These are phyloP conservation scores for Kazachstania kunashirensis DNA, from an alignment of 805 yeast genomes.

Conservation along the genomic window DNA sequence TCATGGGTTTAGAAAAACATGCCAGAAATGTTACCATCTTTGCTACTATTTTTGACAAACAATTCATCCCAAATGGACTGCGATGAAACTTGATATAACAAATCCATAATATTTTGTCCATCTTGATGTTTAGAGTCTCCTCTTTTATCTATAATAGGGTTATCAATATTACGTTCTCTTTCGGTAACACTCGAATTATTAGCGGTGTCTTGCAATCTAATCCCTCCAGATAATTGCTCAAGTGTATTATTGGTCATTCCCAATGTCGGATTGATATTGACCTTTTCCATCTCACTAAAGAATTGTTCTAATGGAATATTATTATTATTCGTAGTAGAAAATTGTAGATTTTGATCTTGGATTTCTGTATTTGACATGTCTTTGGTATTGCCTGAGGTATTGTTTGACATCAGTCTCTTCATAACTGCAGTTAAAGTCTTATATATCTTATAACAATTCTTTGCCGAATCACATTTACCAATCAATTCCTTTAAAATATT, in stretches of 20 bases:
- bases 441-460: constrained; percentile 58
- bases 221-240: too few species aligned
- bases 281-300: constrained; percentile 38
- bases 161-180: too few species aligned
- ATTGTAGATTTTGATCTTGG: neutral
- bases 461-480: constrained; percentile 73
- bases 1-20: constrained; percentile 1
- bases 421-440: constrained; percentile 67
- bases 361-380: neutral
- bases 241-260: too few species aligned
- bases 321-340: neutral
- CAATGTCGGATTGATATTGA: constrained; percentile 1
- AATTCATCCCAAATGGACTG: constrained; percentile 55
- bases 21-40: neutral
- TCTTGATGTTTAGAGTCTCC: constrained; percentile 1
- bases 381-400: neutral
- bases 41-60: constrained; percentile 9
- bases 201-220: too few species aligned
- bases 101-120: constrained; percentile 43
- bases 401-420: constrained; percentile 25
- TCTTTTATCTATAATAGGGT: too few species aligned
- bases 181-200: too few species aligned
- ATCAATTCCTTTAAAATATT: constrained; percentile 49
- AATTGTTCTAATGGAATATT: constrained; percentile 34
- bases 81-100: constrained; percentile 53